These are phyloP conservation scores for Grosmannia serpens DNA, from an alignment of 2,329 filamentous ascomycete genomes.

Conservation along the genomic window DNA sequence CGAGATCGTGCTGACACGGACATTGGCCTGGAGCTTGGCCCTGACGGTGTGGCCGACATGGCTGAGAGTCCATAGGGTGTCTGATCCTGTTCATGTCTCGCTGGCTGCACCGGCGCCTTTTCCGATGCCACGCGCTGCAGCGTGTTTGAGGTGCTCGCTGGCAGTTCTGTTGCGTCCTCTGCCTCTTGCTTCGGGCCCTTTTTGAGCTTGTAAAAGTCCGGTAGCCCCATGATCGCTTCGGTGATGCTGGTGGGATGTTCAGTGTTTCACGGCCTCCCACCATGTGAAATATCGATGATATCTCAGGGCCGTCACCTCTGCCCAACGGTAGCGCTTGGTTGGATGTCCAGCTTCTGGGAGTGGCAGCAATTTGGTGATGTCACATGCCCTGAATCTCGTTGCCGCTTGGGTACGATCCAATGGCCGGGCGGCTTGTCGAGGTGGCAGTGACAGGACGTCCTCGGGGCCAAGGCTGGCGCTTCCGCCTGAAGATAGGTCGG, in stretches of 20 bases:
- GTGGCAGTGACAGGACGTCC: neutral
- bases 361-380: neutral
- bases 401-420: neutral
- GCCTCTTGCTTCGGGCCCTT: neutral
- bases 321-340: neutral
- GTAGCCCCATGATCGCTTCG: neutral
- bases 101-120: slow-evolving; percentile 15
- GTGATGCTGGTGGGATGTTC: neutral
- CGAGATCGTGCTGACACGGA: slow-evolving; percentile 38
- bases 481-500: neutral
- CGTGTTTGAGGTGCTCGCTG: neutral
- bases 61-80: neutral
- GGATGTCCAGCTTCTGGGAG: neutral
- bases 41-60: slow-evolving; percentile 3
- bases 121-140: slow-evolving; percentile 18
- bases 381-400: neutral
- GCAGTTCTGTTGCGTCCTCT: neutral
- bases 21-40: slow-evolving; percentile 38
- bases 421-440: neutral
- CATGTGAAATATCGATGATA: neutral
- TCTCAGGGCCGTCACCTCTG: neutral
- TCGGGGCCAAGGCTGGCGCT: neutral
- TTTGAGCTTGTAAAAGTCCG: slow-evolving; percentile 2
- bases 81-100: neutral
- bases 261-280: neutral